Base-by-base conservation (phyloP, 2,329 filamentous ascomycete genomes). In the Capronia epimyces region DNA sequence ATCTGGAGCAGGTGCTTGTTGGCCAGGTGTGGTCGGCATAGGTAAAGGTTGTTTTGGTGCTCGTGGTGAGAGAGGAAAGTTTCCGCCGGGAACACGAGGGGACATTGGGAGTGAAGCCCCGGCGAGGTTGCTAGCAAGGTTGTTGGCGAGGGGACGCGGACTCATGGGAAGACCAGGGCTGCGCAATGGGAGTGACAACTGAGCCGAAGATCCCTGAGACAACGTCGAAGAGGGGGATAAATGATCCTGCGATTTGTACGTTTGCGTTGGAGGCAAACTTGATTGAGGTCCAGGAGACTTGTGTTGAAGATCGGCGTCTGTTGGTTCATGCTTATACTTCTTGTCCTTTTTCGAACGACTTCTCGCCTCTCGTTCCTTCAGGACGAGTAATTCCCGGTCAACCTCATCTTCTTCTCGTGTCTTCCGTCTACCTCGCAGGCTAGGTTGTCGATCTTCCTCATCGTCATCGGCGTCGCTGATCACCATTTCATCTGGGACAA, bases 351-450 rank as follows among this genome's bases (percentile, higher is more conserved):
- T 87, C 0, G 87, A 90, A 24, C 80, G 71, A 66, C 86, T 89
- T 52, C 84, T 78, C 22, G 78, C 75, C 63, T 88, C 84, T 61
- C 89, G 83, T 63, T 82, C 80, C 43, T 78, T 77, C 41, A 79
- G 66, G 1, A 79, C 81, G n/a, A 83, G 67, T 12, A 81, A 74
- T 64, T 91, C 87, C 42, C 90, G 81, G 48, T 88, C 80, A 48
- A 78, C 77, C 60, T 96, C 89, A 62, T 96, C 90, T 55, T 95
- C 88, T 66, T 91, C 89, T 46, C 90, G 80, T 2, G 89, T 95
- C 67, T 86, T 88, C 60, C 88, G 78, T 52, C 89, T 80, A 7
- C 89, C 91, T 55, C 90, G 79, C 46, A 81, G 70, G 29, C 77
- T 70, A 4, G 70, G 66, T 64, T 66, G 9, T 27, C 41, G 21